These are phyloP conservation scores for Irpex lacteus DNA, from an alignment of 1,284 basidiomycete genomes.

Conservation along the genomic window DNA sequence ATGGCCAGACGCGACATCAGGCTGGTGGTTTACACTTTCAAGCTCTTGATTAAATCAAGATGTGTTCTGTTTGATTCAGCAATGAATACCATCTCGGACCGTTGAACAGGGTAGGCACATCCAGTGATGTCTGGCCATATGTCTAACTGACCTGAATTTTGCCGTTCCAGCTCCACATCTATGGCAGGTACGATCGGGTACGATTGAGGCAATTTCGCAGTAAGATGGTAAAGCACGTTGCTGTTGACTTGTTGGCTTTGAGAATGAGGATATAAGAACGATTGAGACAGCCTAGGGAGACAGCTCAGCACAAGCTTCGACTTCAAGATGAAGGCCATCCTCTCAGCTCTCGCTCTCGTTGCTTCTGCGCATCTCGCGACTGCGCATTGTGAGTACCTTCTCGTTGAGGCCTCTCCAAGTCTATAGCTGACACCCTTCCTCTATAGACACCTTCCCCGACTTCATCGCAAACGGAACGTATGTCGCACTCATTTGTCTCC, in stretches of 20 bases:
- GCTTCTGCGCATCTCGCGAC: slow-evolving; percentile 16
- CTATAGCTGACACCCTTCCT: neutral
- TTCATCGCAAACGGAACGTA: slow-evolving; percentile 18
- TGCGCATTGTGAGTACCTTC: slow-evolving; percentile 17
- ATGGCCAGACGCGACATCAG: neutral
- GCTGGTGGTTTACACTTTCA: neutral
- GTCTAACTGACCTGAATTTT: neutral
- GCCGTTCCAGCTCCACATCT: neutral
- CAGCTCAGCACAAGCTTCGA: neutral
- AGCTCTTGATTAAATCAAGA: neutral
- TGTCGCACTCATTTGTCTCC: neutral
- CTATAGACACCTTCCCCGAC: slow-evolving; percentile 23
- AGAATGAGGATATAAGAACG: neutral
- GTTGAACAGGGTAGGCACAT: neutral
- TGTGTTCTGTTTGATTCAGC: neutral
- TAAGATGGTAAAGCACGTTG: neutral
- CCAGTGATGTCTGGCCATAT: neutral
- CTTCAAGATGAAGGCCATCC: slow-evolving; percentile 17
- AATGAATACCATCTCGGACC: neutral
- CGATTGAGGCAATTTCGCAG: neutral
- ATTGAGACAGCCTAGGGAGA: neutral
- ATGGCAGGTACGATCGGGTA: neutral
- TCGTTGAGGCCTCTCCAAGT: neutral
- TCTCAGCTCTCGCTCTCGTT: slow-evolving; percentile 14
- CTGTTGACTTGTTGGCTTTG: neutral